Evolutionary conservation across 2,329 filamentous ascomycete species (phyloP).

Genomic region (Neophaeococcomyces aloes): DNA sequence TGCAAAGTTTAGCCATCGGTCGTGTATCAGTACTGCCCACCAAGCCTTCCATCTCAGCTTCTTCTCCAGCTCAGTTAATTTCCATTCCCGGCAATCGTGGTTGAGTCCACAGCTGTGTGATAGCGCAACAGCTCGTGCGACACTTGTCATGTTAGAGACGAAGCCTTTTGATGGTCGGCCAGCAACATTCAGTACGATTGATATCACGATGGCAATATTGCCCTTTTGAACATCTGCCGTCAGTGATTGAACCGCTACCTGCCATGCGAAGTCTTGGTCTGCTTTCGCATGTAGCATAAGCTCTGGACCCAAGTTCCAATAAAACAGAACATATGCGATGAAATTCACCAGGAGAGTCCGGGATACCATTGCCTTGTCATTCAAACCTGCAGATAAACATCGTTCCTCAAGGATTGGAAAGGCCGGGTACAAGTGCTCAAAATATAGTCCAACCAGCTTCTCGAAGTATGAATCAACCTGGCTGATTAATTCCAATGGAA

Average conservation of each 20-base stretch:
- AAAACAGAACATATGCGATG: constrained; percentile 48
- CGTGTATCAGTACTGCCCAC: constrained; percentile 49
- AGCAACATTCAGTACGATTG: constrained; percentile 48
- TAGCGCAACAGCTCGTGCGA: constrained; percentile 43
- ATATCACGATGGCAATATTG: constrained; percentile 48
- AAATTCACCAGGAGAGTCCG: constrained; percentile 48
- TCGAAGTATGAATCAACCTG: constrained; percentile 46
- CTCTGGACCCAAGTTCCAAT: constrained; percentile 44
- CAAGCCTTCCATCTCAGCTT: constrained; percentile 42
- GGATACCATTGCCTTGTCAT: constrained; percentile 40
- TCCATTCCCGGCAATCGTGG: constrained; percentile 45
- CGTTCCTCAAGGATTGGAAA: constrained; percentile 51
- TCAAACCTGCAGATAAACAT: constrained; percentile 42
- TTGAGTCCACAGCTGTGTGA: constrained; percentile 48
- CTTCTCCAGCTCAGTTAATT: constrained; percentile 41
- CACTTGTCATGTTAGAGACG: constrained; percentile 40
- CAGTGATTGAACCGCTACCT: constrained; percentile 49
- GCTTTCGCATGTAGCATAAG: constrained; percentile 41
- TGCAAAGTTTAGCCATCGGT: constrained; percentile 47
- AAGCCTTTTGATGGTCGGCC: constrained; percentile 39
- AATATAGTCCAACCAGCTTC: constrained; percentile 44
- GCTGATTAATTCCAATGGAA: constrained; percentile 46
- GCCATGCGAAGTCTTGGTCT: constrained; percentile 52
- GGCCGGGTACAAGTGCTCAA: constrained; percentile 47
- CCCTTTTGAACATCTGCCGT: constrained; percentile 48